Base-by-base conservation (phyloP, 1,139 yeast genomes). In the Pichia norvegensis region DNA sequence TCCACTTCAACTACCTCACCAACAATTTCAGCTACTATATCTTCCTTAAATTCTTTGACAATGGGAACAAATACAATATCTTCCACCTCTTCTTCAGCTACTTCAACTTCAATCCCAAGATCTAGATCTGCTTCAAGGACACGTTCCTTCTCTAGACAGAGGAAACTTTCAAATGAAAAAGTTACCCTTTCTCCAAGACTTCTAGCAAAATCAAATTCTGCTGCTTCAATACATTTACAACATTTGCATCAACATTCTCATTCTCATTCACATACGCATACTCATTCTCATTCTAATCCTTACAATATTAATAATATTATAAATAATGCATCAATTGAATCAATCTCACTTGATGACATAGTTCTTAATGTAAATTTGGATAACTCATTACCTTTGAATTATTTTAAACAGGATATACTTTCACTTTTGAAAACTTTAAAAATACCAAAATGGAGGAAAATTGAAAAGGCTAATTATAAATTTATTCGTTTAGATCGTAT, bases 341-440 rank as follows among this genome's bases (percentile, higher is more conserved):
- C 43, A 8, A 25, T 43, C 9, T 54, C 44, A 11, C 16, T 49
- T 3, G 46, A 41, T 7, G 36, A 49, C 29, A 29, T 35, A 10
- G 29, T 38, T 4, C 47, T 72, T 3, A 61, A 63, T 35, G 76
- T 73, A 2, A 60, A 59, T 3, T 65, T 86, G 46, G 95, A 86
- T 60, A 80, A 82, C 55, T 65, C 86, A 2, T 70, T 92, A 47
- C 97, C 97, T 1, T 58, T 72, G 21, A 95, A 85, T 55, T 88
- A 88, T 63, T 82, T 92, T 62, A 85, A 85, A 59, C 85, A 83
- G 52, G 97, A 90, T 61, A 70, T 92, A 41, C 63, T 87, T 40
- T 76, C 80, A 4, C 69, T 86, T 40, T 65, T 83, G 40, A 83
- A 82, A 55, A 69, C 76, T 4, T 68, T 92, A 50, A 72, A 72